Evolutionary conservation across 768 basidiomycete species (phyloP).

Genomic region (Phlegmacium glaucopus): DNA sequence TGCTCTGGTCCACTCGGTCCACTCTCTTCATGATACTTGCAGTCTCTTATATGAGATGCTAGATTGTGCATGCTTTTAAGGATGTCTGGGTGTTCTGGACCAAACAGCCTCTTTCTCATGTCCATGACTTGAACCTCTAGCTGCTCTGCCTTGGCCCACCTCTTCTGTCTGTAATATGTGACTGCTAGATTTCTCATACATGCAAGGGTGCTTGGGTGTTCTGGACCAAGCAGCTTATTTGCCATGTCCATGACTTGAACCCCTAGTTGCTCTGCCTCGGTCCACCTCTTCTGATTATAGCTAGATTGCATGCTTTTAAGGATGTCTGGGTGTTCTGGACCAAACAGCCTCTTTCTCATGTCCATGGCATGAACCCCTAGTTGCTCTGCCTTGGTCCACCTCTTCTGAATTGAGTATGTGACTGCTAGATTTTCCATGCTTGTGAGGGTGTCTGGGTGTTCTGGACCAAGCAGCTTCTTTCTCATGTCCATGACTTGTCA

Average conservation of each 20-base stretch:
- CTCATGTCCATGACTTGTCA: no score
- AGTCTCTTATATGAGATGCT: slow-evolving; percentile 5
- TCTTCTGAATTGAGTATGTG: no score
- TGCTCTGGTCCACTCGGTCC: neutral
- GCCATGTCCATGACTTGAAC: neutral
- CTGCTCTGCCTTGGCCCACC: slow-evolving; percentile 4
- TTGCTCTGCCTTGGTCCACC: no score
- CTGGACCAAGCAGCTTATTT: neutral
- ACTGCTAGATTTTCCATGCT: no score
- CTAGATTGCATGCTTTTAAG: no score
- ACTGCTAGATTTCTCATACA: slow-evolving; percentile 4
- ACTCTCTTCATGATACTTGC: neutral
- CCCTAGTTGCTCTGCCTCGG: neutral
- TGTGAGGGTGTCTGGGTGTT: no score
- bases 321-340: no score
- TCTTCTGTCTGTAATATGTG: slow-evolving; percentile 4
- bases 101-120: slow-evolving; percentile 4
- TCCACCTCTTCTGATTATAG: no score
- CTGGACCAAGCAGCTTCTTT: no score
- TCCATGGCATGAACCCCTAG: no score
- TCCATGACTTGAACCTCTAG: slow-evolving; percentile 7
- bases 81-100: slow-evolving; percentile 12
- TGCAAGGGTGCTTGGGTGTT: slow-evolving; percentile 3
- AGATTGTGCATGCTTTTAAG: slow-evolving; percentile 5
- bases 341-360: no score